phyloP scores from a whole-genome alignment of 225 moss, liverwort and hornwort genomes.

The Rhytidiadelphus loreus region DNA sequence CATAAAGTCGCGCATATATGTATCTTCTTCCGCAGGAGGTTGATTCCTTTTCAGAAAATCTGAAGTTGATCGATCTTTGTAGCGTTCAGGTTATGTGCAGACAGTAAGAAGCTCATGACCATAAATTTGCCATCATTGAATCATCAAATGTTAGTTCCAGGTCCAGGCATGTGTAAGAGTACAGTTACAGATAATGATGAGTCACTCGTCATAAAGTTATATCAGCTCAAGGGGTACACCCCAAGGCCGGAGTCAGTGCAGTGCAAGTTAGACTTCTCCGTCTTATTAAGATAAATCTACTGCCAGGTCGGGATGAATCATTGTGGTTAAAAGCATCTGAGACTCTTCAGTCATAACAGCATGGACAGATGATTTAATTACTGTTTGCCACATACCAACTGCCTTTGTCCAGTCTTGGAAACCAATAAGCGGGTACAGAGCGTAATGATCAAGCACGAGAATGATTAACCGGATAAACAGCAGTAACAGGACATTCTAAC shows the following conservation, averaged over 20 bases:
- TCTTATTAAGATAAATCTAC: slow-evolving; percentile 24
- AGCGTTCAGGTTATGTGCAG: background rate
- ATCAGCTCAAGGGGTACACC: background rate
- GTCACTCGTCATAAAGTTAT: slow-evolving; percentile 8
- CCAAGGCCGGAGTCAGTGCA: background rate
- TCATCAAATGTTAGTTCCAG: slow-evolving; percentile 25
- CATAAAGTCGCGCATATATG: slow-evolving; percentile 10
- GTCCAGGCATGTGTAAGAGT: slow-evolving; percentile 18
- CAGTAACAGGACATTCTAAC: background rate
- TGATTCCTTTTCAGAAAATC: slow-evolving; percentile 18
- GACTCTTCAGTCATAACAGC: slow-evolving; percentile 10
- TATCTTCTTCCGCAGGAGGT: slow-evolving; percentile 5
- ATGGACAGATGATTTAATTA: background rate
- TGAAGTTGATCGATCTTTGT: background rate
- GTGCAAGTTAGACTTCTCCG: slow-evolving; percentile 15
- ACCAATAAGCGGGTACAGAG: background rate
- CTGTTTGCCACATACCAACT: slow-evolving; percentile 4
- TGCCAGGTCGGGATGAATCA: slow-evolving; percentile 12
- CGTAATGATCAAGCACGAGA: slow-evolving; percentile 1
- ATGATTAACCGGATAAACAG: slow-evolving; percentile 4
- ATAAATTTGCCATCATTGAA: slow-evolving; percentile 28
- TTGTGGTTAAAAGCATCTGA: slow-evolving; percentile 11
- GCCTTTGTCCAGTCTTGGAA: background rate
- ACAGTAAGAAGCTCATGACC: slow-evolving; percentile 8
- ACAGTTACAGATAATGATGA: slow-evolving; percentile 28